Base-by-base conservation (phyloP, 2,329 filamentous ascomycete species). In the Colletotrichum sp. region DNA sequence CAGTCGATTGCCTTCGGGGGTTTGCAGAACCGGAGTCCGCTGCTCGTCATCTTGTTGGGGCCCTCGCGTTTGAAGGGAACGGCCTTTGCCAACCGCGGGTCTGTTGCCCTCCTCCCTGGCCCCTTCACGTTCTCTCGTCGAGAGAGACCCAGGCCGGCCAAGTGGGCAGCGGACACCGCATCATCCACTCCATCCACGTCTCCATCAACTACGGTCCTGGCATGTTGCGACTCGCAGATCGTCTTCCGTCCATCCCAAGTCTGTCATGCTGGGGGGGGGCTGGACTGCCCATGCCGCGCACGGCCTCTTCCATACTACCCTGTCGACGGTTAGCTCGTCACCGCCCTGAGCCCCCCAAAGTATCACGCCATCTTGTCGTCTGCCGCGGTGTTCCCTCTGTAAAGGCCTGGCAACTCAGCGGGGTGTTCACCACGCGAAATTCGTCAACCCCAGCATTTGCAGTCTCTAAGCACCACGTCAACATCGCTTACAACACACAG, bases 361-460 rank as follows among this genome's bases (percentile, higher is more conserved):
- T 55, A 69, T 74, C 74, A 76, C 74, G 74, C 74, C 74, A 76
- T 74, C 60, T 76, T 60, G 60, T 65, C 28, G 34, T 65, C 58
- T 76, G 32, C 69, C 70, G 64, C 38, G 70, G 57, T 72, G 38
- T 52, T 69, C 32, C 52, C 21, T 66, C 52, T 66, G 26, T 64
- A 36, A 67, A 60, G 58, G 7, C 65, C 48, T 55, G 21, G 32
- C 15, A 24, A 38, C 52, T 34, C 38, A 65, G 38, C 69, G 24
- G 63, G 38, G 26, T 32, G 43, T 43, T 58, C 12, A 43, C n/a
- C 30, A 43, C 10, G 36, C 60, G 21, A 38, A 57, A 48, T 30
- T 55, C 55, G 30, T n/a, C 43, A 60, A 57, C 38, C 52, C 65
- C 30, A 55, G 48, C 52, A 68, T 26, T 28, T 26, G 52, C 24